Percentiles rank a stretch among this genome's conserved stretches.
phyloP scores from a whole-genome alignment of 2,329 filamentous ascomycete species.

The Amylocarpus encephaloides region DNA sequence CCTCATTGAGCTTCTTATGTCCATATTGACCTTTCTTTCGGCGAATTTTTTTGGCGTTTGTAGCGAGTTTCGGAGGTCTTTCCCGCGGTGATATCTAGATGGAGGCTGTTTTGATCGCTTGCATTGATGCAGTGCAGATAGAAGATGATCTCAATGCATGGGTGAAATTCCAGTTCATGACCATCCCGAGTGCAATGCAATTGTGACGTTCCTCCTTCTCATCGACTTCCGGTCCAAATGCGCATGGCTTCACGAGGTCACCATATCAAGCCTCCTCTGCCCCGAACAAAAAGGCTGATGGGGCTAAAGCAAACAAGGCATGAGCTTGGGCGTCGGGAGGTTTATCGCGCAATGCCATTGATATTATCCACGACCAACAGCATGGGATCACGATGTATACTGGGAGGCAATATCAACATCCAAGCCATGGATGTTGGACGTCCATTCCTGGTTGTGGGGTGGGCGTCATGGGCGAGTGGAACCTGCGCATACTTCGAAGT shows the following conservation, averaged over 20 bases:
- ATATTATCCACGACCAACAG: slow-evolving; percentile 13
- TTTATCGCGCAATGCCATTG: slow-evolving; percentile 5
- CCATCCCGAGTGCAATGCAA: too few species aligned
- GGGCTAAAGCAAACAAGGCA: slow-evolving; percentile 14
- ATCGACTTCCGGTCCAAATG: background rate
- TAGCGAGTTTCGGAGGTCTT: slow-evolving; percentile 1
- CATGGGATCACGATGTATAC: slow-evolving; percentile 8
- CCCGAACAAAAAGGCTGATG: slow-evolving; percentile 14
- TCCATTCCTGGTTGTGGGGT: too few species aligned
- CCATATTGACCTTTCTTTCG: slow-evolving; percentile 17
- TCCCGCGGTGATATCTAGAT: slow-evolving; percentile 7
- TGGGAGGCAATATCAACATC: background rate
- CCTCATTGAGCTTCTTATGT: slow-evolving; percentile 21
- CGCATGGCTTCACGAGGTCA: background rate
- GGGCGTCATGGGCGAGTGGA: too few species aligned
- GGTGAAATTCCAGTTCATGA: too few species aligned
- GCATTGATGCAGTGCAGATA: slow-evolving; percentile 7
- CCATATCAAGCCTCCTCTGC: slow-evolving; percentile 1
- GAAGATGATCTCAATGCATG: slow-evolving; percentile 10
- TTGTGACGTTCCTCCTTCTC: background rate
- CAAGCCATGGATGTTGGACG: background rate
- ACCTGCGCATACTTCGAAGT: too few species aligned
- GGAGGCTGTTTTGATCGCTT: slow-evolving; percentile 5
- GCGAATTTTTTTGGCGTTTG: slow-evolving; percentile 18
- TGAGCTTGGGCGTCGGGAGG: slow-evolving; percentile 5